Conservation (phyloP, 148 eudicot species). For the Persicaria maculosa region DNA sequence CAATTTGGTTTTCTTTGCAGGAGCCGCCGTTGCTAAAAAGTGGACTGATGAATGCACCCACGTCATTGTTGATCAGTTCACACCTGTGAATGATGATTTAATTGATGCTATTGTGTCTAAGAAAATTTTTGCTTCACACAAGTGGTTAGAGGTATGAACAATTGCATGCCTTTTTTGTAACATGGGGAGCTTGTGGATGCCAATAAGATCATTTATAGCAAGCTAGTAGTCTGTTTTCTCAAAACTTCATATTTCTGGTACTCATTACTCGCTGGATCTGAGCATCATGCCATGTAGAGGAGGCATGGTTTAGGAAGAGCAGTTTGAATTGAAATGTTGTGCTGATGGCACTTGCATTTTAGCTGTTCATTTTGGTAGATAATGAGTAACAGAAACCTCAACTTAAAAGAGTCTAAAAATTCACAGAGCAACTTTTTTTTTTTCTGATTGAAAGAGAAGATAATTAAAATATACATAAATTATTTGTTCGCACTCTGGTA, state of each 20-base stretch:
- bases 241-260: neutral
- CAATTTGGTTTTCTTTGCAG: conserved; percentile 26
- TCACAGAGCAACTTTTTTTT: neutral
- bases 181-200: neutral
- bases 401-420: neutral
- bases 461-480: neutral
- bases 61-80: conserved; percentile 71
- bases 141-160: conserved; percentile 78
- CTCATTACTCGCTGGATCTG: neutral
- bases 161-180: neutral
- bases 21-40: conserved; percentile 44
- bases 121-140: conserved; percentile 44
- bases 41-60: conserved; percentile 84
- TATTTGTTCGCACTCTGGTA: neutral
- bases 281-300: neutral
- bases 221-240: neutral
- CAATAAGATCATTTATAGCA: neutral
- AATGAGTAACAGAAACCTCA: neutral
- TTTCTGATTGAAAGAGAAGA: neutral
- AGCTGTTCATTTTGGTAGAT: neutral
- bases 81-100: conserved; percentile 47
- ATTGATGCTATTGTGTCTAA: conserved; percentile 70
- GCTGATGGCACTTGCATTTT: neutral
- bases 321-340: neutral
- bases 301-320: neutral